A percentile compares a stretch with the other conserved stretches of the same genome.
phyloP scores from a whole-genome alignment of 441 rosid genomes.

The Raphanus hybrid region DNA sequence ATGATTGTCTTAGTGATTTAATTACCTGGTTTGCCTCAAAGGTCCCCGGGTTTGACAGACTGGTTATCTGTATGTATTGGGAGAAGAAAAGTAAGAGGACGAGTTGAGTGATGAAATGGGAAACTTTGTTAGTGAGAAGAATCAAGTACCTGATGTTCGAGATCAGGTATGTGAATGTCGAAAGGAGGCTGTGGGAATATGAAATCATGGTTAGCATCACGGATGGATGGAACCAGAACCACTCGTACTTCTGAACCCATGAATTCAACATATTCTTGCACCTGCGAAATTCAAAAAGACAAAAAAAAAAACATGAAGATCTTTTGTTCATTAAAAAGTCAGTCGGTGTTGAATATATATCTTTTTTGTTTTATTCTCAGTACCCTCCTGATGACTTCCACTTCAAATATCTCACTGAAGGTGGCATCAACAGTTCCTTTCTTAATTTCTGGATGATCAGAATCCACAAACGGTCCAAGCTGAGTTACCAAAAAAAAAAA shows the following conservation, averaged over 20 bases:
- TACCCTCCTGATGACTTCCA: slow-evolving; percentile 77
- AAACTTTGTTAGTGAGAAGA: background rate
- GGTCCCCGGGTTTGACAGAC: slow-evolving; percentile 82
- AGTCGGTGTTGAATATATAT: slow-evolving; percentile 10
- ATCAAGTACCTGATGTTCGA: slow-evolving; percentile 66
- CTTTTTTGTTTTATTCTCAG: slow-evolving; percentile 8
- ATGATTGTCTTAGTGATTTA: too few species aligned
- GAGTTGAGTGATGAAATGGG: background rate
- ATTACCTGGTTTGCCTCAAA: slow-evolving; percentile 63
- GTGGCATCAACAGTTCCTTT: slow-evolving; percentile 67
- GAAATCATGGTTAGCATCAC: slow-evolving; percentile 94
- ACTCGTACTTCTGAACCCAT: slow-evolving; percentile 73
- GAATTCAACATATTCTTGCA: slow-evolving; percentile 84
- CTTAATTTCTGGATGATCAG: slow-evolving; percentile 81
- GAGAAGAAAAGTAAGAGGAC: background rate
- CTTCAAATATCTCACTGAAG: slow-evolving; percentile 66
- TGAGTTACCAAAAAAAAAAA: slow-evolving; percentile 39
- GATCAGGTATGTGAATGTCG: slow-evolving; percentile 55
- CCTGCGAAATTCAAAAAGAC: slow-evolving; percentile 49
- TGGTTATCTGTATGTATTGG: slow-evolving; percentile 56
- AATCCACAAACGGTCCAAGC: slow-evolving; percentile 93
- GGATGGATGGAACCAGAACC: slow-evolving; percentile 79
- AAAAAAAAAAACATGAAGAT: background rate
- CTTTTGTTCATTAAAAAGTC: slow-evolving; percentile 8
- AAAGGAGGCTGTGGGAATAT: slow-evolving; percentile 98